Base-by-base conservation (phyloP, 2,329 filamentous ascomycete species). In the Zymoseptoria tritici region DNA sequence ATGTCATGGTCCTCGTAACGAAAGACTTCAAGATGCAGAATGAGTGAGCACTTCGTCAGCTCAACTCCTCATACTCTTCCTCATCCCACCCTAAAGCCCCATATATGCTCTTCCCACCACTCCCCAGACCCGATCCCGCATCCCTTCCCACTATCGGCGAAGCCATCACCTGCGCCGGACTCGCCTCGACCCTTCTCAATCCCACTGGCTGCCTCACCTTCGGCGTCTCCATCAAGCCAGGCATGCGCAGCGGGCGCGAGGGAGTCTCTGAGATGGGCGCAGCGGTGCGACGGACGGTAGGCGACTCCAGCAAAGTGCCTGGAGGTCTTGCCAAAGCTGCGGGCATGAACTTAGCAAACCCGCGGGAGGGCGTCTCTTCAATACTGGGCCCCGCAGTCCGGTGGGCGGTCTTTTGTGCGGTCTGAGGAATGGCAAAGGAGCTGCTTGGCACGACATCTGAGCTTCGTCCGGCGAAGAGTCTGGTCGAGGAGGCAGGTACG, bases 21-120 rank as follows among this genome's bases (percentile, higher is more conserved):
- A 42, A 13, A 46, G 36, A 46, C 11, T 46, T 16, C 13, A 16
- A 1, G 13, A 6, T 46, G 13, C 13, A n/a, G 2, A 46, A 46
- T n/a, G 36, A 46, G 16, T 46, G 36, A 46, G 13, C 13, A 7
- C 13, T n/a, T n/a, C 16, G 2, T 46, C 36, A 46, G 13, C 36
- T 46, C 36, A 70, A 60, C 67, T 72, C 71, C 70, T 75, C 75
- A 66, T 73, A 73, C 60, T 67, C 64, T 52, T 78, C 75, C 62
- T 79, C 76, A 66, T 79, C 73, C 78, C 78, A 80, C 24, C 78
- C 78, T 56, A 80, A 62, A 9, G 71, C 72, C 55, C 75, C 75
- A 60, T 78, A 79, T 54, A 79, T 65, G 60, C 36, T 56, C 49
- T 46, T 58, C 56, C n/a, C 56, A 36, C 20, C 26, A 54, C 24